phyloP scores from a whole-genome alignment of 331 rosid species.

The Telfairia occidentalis region DNA sequence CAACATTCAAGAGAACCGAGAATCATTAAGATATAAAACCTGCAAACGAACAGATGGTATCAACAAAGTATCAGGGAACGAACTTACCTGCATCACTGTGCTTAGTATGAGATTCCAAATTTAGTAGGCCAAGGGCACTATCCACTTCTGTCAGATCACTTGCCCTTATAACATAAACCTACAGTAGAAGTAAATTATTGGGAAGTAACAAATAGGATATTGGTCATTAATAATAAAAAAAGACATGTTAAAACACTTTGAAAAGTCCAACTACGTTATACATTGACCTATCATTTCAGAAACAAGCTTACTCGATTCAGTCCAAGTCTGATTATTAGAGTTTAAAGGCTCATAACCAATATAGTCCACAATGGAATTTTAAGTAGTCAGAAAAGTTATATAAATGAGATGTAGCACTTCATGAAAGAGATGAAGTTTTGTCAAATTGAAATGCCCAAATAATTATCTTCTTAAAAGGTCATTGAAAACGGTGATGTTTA shows the following conservation, averaged over 20 bases:
- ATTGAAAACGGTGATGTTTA: not conserved
- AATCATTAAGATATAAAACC: not conserved
- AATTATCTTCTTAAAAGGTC: not conserved
- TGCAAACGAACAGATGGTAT: conserved; percentile 8
- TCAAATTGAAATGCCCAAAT: not conserved
- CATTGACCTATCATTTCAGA: not conserved
- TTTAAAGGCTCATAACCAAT: not conserved
- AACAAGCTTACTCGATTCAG: not conserved
- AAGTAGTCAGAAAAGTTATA: not conserved
- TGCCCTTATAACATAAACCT: conserved; percentile 61
- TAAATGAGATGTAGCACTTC: not conserved
- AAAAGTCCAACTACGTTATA: not conserved
- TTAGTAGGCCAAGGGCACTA: conserved; percentile 37
- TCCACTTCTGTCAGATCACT: conserved; percentile 45
- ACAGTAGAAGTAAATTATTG: conserved; percentile 4
- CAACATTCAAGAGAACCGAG: not conserved
- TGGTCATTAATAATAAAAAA: not conserved
- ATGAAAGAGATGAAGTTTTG: too few relatives aligned
- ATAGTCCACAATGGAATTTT: not conserved
- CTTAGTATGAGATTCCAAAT: conserved; percentile 32
- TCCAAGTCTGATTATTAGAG: not conserved
- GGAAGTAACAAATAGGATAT: not conserved
- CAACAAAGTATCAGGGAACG: conserved; percentile 8
- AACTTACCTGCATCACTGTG: conserved; percentile 45
- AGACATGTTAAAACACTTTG: not conserved